Base-by-base conservation (phyloP, 208 protist genomes). In the Phytomonas serpens region DNA sequence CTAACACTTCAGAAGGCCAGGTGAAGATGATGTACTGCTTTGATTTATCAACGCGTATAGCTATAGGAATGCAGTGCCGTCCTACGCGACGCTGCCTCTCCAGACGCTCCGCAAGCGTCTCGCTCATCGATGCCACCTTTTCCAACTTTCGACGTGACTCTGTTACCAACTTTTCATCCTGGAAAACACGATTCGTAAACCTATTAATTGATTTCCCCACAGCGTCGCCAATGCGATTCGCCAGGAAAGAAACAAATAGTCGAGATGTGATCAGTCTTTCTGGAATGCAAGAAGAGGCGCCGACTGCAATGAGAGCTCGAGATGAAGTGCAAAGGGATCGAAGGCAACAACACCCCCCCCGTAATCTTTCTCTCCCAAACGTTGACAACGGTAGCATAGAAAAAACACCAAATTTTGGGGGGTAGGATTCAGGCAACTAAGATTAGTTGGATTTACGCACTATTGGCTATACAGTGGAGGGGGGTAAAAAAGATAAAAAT, bases 11-110 rank as follows among this genome's bases (percentile, higher is more conserved):
- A 29, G 42, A 69, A 0, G 86, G 85, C 88, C 90, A 95, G 13
- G 81, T 78, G 77, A 95, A 85, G 37, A 81, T 80, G 0, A 96
- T 70, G 70, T 92, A 92, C 71, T 84, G 79, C 9, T 77, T 77
- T 0, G 71, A 72, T 67, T 83, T 83, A 68, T 86, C 81, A 4
- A 96, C 80, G 13, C 63, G 77, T 31, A 96, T 67, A 57, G 67
- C 70, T 27, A 72, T 81, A 6, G 90, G 90, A 3, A 96, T 72
- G 16, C 93, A 80, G 19, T 72, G 67, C 64, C 80, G 82, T 23
- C 75, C 79, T 30, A 88, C 70, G 3, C 30, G n/a, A 10, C 81
- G 82, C 75, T 96, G 90, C 30, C 42, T 2, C 7, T 77, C 66
- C 3, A 93, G 67, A 0, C 90, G 90, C 77, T 96, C 80, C 14